phyloP scores from a whole-genome alignment of 2,329 filamentous ascomycete genomes.

The Cladophialophora carrionii region DNA sequence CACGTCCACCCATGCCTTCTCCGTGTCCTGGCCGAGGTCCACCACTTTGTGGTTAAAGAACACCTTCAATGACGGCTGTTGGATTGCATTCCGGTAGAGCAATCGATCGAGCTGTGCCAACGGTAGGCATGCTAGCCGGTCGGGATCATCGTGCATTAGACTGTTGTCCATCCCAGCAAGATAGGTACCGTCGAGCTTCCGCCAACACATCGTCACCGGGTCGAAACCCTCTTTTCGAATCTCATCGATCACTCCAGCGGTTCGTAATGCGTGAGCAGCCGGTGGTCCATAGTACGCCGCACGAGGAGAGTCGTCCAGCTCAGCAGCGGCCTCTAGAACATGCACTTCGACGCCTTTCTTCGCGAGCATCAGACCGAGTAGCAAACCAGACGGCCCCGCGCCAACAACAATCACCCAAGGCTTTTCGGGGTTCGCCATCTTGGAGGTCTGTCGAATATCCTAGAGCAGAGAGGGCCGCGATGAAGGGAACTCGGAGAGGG shows the following conservation, averaged over 20 bases:
- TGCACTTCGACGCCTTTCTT: conserved; percentile 42
- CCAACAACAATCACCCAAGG: conserved; percentile 41
- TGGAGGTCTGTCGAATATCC: background rate
- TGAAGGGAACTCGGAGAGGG: background rate
- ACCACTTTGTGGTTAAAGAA: conserved; percentile 52
- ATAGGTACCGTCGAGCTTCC: conserved; percentile 47
- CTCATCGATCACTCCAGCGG: conserved; percentile 62
- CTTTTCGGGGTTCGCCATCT: conserved; percentile 22
- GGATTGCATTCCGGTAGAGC: conserved; percentile 47
- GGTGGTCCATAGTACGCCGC: conserved; percentile 66
- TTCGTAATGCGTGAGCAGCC: conserved; percentile 60
- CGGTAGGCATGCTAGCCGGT: conserved; percentile 51
- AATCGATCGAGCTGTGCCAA: conserved; percentile 51
- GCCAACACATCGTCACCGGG: conserved; percentile 51
- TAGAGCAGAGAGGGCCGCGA: background rate
- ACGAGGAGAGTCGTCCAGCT: conserved; percentile 63
- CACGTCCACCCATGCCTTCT: conserved; percentile 34
- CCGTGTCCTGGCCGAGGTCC: conserved; percentile 33
- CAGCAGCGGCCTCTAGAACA: conserved; percentile 58
- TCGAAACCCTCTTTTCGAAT: conserved; percentile 51
- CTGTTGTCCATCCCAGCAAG: conserved; percentile 40
- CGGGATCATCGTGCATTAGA: conserved; percentile 37
- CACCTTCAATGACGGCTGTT: conserved; percentile 44
- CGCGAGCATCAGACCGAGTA: conserved; percentile 42
- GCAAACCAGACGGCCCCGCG: conserved; percentile 43